These are phyloP conservation scores for Pyrus pyrifolia DNA, from an alignment of 306 rosid species.

Conservation along the genomic window DNA sequence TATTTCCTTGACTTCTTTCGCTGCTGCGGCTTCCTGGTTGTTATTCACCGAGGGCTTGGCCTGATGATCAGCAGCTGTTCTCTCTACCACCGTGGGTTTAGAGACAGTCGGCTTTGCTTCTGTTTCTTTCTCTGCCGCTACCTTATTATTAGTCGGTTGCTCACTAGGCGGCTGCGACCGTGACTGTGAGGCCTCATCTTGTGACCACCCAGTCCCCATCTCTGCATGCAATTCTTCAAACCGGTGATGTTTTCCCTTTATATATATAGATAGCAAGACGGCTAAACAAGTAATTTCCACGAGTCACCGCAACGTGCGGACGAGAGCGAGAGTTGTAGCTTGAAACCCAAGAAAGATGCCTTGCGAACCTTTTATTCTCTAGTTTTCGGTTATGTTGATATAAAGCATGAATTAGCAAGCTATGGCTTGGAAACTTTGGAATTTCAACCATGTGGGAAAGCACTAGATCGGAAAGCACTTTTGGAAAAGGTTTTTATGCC, in stretches of 20 bases:
- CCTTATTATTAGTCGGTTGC: not conserved
- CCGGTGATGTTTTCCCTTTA: not conserved
- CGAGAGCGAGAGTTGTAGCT: not conserved
- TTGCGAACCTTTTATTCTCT: not conserved
- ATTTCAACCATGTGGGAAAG: not conserved
- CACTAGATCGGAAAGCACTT: not conserved
- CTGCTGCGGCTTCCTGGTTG: not conserved
- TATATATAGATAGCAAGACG: not conserved
- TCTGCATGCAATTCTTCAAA: not conserved
- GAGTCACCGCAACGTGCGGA: not conserved
- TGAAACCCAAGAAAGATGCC: constrained; percentile 3
- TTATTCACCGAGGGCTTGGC: not conserved
- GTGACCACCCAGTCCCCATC: constrained; percentile 28
- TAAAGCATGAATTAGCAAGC: not conserved
- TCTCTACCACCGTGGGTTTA: not conserved
- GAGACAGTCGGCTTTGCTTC: not conserved
- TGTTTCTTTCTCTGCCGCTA: not conserved
- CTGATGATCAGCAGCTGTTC: not conserved
- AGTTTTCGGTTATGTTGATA: not conserved
- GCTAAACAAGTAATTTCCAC: not conserved
- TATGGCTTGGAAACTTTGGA: not conserved
- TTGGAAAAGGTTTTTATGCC: not conserved
- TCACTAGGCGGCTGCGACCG: constrained; percentile 2
- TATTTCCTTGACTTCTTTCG: not conserved
- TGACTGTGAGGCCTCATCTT: constrained; percentile 5